These are phyloP conservation scores for Colletotrichum melonis DNA, from an alignment of 2,329 filamentous ascomycete species.

Conservation along the genomic window DNA sequence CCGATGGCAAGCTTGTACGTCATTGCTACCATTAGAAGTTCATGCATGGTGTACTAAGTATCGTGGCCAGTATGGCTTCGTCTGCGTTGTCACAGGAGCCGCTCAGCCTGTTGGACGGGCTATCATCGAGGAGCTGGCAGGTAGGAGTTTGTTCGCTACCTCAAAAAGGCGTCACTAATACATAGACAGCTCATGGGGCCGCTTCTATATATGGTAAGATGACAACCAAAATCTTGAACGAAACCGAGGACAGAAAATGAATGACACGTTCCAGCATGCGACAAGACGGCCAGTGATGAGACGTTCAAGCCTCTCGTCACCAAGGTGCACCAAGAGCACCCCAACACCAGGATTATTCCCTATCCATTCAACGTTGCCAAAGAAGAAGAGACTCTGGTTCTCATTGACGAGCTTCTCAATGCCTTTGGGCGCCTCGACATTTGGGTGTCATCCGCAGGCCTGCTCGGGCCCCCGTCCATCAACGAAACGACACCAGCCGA, in stretches of 20 bases:
- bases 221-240: no score
- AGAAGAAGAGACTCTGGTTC: conserved; percentile 68
- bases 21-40: neutral
- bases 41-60: neutral
- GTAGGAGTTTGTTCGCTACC: conserved; percentile 43
- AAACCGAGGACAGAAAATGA: neutral
- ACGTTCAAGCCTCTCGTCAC: conserved; percentile 53
- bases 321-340: conserved; percentile 54
- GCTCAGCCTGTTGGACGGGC: conserved; percentile 70
- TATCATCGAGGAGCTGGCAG: conserved; percentile 69
- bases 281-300: conserved; percentile 52
- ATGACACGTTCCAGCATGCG: conserved; percentile 55
- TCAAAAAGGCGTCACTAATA: conserved; percentile 33
- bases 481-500: conserved; percentile 66
- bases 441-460: conserved; percentile 68
- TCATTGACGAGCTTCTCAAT: conserved; percentile 74
- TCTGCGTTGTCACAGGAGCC: conserved; percentile 73
- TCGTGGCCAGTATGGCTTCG: conserved; percentile 67
- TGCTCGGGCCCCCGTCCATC: conserved; percentile 68
- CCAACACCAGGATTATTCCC: conserved; percentile 70
- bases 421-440: conserved; percentile 69
- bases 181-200: conserved; percentile 66
- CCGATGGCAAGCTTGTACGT: conserved; percentile 67
- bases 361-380: conserved; percentile 70
- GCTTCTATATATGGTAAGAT: conserved; percentile 68